A percentile compares a stretch with the other conserved stretches of the same genome.
Conservation (phyloP, 208 protist species). For the Trichomonas gallinae region DNA sequence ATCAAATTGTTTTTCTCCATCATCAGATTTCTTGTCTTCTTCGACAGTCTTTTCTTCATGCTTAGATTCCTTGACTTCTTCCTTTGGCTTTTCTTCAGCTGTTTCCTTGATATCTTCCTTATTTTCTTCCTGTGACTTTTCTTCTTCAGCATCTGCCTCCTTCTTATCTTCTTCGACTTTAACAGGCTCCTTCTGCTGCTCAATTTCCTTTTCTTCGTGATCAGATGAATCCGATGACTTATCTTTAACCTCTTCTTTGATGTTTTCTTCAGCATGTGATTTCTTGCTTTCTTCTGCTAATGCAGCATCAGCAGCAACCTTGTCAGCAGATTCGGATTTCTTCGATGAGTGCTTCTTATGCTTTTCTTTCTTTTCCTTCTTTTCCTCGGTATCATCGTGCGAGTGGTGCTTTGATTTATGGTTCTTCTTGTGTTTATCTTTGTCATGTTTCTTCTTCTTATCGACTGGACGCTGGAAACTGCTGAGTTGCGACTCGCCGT, state of each 20-base stretch:
- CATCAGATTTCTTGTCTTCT: not conserved
- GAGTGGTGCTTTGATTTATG: not conserved
- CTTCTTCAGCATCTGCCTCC: not conserved
- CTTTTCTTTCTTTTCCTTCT: not conserved
- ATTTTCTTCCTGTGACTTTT: not conserved
- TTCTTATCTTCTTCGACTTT: not conserved
- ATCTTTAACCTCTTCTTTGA: not conserved
- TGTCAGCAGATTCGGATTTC: not conserved
- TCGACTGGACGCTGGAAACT: not conserved
- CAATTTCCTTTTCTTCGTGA: not conserved
- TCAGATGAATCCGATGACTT: not conserved
- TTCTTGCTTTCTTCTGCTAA: not conserved
- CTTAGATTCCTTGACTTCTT: not conserved
- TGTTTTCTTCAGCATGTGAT: not conserved
- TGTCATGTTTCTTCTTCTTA: not conserved
- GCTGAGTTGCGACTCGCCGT: not conserved
- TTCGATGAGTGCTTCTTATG: not conserved
- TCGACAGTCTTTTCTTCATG: not conserved
- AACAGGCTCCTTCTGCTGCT: not conserved
- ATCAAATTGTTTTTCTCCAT: slow-evolving; percentile 22
- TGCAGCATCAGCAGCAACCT: not conserved
- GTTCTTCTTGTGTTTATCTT: not conserved
- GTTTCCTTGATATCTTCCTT: not conserved
- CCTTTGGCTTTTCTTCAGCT: not conserved
- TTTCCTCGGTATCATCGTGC: not conserved